Conservation (phyloP, 1,284 basidiomycete species). For the Schizopora paradoxa region DNA sequence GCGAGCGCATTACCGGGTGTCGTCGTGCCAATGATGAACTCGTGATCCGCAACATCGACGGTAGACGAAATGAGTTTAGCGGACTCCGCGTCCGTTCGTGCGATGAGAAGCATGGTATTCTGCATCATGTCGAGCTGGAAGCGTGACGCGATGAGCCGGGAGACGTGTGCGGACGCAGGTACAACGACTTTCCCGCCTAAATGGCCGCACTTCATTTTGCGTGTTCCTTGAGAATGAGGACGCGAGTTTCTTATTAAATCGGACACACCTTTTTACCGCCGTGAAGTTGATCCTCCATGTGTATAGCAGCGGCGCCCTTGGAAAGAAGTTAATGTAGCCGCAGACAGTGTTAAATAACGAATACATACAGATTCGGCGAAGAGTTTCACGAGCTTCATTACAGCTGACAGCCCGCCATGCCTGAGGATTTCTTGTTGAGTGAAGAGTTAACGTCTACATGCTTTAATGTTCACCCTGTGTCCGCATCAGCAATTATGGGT, state of each 20-base stretch:
- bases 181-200: conserved; percentile 92
- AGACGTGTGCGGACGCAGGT: conserved; percentile 81
- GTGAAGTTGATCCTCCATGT: conserved; percentile 89
- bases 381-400: conserved; percentile 94
- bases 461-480: conserved; percentile 75
- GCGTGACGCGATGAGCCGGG: conserved; percentile 76
- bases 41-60: conserved; percentile 70
- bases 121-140: conserved; percentile 88
- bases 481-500: conserved; percentile 92
- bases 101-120: conserved; percentile 84
- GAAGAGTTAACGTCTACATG: no score
- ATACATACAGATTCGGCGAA: conserved; percentile 78
- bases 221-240: background rate
- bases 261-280: conserved; percentile 75
- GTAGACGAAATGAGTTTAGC: conserved; percentile 82
- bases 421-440: no score
- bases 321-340: conserved; percentile 2
- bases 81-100: conserved; percentile 90
- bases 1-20: conserved; percentile 58
- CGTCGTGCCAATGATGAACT: conserved; percentile 75
- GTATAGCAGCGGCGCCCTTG: conserved; percentile 81
- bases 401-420: conserved; percentile 88
- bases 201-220: conserved; percentile 66
- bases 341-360: conserved; percentile 1
- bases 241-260: conserved; percentile 1